These are phyloP conservation scores for Crithidia sp. DNA, from an alignment of 208 protist genomes.

Conservation along the genomic window DNA sequence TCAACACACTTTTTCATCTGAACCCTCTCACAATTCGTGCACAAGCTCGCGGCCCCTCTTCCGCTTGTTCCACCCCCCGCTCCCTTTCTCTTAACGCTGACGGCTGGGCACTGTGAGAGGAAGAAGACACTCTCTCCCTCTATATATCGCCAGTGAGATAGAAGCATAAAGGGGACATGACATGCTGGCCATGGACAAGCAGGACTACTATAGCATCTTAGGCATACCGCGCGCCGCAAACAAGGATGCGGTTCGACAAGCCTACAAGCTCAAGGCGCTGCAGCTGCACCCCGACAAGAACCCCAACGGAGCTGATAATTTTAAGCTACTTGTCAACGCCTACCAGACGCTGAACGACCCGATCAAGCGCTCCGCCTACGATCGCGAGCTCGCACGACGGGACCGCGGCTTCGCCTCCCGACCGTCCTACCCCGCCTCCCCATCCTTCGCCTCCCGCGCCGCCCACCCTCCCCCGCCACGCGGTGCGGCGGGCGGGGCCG, in stretches of 20 bases:
- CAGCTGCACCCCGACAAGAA: slow-evolving; percentile 92
- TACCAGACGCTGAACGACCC: slow-evolving; percentile 83
- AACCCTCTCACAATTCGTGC: too few relatives aligned
- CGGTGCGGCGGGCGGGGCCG: slow-evolving; percentile 8
- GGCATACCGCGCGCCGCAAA: slow-evolving; percentile 73
- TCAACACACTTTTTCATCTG: too few relatives aligned
- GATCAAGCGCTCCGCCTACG: slow-evolving; percentile 73
- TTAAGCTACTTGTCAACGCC: slow-evolving; percentile 82
- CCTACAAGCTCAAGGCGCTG: slow-evolving; percentile 85
- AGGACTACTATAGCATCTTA: slow-evolving; percentile 79
- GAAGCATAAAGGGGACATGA: background rate
- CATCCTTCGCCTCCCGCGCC: slow-evolving; percentile 10
- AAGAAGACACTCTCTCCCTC: too few relatives aligned
- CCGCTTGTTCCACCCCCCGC: too few relatives aligned
- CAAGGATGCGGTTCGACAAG: slow-evolving; percentile 79
- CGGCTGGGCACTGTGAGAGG: too few relatives aligned
- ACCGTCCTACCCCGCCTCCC: slow-evolving; percentile 5
- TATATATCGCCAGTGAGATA: too few relatives aligned
- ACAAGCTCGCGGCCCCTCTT: too few relatives aligned
- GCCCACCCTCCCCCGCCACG: background rate
- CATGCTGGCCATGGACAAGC: slow-evolving; percentile 46
- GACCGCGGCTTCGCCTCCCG: slow-evolving; percentile 41
- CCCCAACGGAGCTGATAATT: slow-evolving; percentile 81
- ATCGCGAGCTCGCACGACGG: slow-evolving; percentile 59
- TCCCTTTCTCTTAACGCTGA: too few relatives aligned